Percentiles rank a stretch among this genome's conserved stretches.
phyloP scores from a whole-genome alignment of 148 eudicot species.

The Simmondsia chinensis region DNA sequence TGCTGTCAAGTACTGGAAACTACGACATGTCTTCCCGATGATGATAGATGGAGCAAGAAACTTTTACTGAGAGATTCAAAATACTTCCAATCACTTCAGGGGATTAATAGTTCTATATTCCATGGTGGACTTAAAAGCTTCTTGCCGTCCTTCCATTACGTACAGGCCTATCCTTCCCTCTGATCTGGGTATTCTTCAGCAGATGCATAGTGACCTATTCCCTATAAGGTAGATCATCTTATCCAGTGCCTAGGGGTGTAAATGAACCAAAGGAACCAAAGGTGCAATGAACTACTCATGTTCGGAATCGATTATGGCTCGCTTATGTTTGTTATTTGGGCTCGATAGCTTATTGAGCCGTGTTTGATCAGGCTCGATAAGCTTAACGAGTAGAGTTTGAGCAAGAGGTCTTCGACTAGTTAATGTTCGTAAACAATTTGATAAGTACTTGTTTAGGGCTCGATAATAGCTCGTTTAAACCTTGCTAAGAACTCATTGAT shows the following conservation, averaged over 20 bases:
- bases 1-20: slow-evolving; percentile 3
- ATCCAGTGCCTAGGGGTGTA: neutral
- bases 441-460: no score
- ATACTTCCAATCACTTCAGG: slow-evolving; percentile 29
- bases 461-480: no score
- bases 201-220: slow-evolving; percentile 68
- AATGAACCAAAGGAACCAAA: neutral
- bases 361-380: no score
- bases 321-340: neutral
- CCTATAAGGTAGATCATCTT: slow-evolving; percentile 63
- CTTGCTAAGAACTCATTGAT: no score
- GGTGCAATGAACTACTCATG: no score
- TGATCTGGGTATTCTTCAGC: slow-evolving; percentile 54
- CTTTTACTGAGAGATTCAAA: slow-evolving; percentile 11
- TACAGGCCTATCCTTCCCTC: slow-evolving; percentile 78
- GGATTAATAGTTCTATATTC: slow-evolving; percentile 40
- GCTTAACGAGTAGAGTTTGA: no score
- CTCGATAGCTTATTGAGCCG: no score
- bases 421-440: no score
- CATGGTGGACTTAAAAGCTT: slow-evolving; percentile 47
- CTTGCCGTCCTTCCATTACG: slow-evolving; percentile 45
- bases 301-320: no score
- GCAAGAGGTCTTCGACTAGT: no score
- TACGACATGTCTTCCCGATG: slow-evolving; percentile 5
- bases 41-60: slow-evolving; percentile 43